A percentile compares a stretch with the other conserved stretches of the same genome.
phyloP scores from a whole-genome alignment of 768 basidiomycete species.

The Gautieria morchelliformis region DNA sequence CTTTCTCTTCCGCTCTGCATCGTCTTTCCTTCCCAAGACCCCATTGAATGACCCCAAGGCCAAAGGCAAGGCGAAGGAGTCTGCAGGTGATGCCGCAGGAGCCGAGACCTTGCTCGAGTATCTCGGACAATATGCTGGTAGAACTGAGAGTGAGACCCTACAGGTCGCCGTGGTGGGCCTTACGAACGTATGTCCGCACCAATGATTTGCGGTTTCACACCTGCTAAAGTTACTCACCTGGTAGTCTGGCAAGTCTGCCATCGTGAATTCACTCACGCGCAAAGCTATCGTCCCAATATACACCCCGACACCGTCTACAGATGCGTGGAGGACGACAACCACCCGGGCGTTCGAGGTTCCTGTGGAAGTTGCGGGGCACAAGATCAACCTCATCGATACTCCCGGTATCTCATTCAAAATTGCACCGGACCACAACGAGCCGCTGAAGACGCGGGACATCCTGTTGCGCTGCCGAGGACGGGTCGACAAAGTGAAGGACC shows the following conservation, averaged over 20 bases:
- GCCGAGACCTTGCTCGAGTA: constrained; percentile 38
- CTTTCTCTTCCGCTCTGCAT: constrained; percentile 63
- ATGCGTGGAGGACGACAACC: constrained; percentile 64
- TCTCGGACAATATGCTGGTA: constrained; percentile 37
- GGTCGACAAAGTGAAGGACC: constrained; percentile 80
- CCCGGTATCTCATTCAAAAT: constrained; percentile 65
- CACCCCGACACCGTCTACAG: constrained; percentile 33
- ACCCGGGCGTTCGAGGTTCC: constrained; percentile 53
- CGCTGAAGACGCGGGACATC: constrained; percentile 50
- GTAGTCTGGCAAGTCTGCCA: constrained; percentile 75
- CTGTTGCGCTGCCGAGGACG: constrained; percentile 71
- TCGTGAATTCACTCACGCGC: constrained; percentile 69
- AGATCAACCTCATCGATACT: constrained; percentile 71
- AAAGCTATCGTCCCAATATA: constrained; percentile 49
- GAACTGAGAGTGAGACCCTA: constrained; percentile 43
- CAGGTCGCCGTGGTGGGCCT: constrained; percentile 76
- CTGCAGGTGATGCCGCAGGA: constrained; percentile 54
- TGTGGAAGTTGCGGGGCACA: constrained; percentile 35
- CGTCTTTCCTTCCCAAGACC: constrained; percentile 48
- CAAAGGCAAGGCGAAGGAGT: constrained; percentile 38
- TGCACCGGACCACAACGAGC: constrained; percentile 29
- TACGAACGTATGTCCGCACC: constrained; percentile 51
- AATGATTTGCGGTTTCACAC: background rate
- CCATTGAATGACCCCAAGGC: constrained; percentile 14
- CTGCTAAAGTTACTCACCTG: background rate